Base-by-base conservation (phyloP, 805 yeast species). In the Yarrowia sp. region DNA sequence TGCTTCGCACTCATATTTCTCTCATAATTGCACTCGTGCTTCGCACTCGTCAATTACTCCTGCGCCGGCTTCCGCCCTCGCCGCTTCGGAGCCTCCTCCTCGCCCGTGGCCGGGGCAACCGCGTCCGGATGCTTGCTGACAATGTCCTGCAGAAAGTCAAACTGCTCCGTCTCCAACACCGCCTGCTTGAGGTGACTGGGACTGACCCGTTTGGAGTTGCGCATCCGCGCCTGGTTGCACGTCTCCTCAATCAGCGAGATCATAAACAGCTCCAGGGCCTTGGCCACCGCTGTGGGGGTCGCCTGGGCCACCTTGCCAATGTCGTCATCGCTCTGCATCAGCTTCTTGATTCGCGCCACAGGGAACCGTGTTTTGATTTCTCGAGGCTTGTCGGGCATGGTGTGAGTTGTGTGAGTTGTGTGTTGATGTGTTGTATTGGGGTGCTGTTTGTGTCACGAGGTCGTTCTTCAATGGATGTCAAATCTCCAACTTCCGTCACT, bases 231-330 rank as follows among this genome's bases (percentile, higher is more conserved):
- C 70, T 90, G 91, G 47, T 85, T 83, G 64, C 91, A 87, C 20
- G 96, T 84, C 56, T 90, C 92, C 73, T 91, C 93, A 61, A 95
- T 96, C 68, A 95, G 82, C 67, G 95, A 86, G 63, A 96, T 91
- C 84, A 95, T 86, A 76, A 95, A 95, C 70, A 92, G 84, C 79
- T 95, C 98, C 65, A 95, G 81, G 0, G 99, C 97, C 70, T 97
- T 85, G 9, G 98, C 98, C 9, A 95, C 97, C 17, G 94, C 94
- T n/a, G 94, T 90, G 0, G 99, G 99, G 2, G 99, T 96, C 1
- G 97, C 98, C 75, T 93, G 98, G 3, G 99, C 97, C 6, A 95
- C 98, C 76, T 95, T 95, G 2, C 99, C 99, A 53, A 95, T 93
- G 71, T 95, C 99, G 71, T 95, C 99, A 78, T 95, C 99, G 36